phyloP scores from a whole-genome alignment of 2,329 filamentous ascomycete genomes.

The Cladobotryum mycophilum region DNA sequence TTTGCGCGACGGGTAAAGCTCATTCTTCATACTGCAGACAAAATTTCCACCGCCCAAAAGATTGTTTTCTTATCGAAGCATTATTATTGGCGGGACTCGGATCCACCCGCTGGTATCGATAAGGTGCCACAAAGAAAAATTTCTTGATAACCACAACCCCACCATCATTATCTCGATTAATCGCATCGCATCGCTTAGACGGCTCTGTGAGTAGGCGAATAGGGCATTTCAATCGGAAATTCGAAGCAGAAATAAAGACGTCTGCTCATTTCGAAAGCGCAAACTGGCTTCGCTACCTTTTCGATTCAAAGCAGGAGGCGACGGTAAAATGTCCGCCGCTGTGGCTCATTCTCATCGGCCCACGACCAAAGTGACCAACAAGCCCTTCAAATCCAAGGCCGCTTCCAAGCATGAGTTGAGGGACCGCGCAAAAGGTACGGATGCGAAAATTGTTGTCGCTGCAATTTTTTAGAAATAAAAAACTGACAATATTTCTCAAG shows the following conservation, averaged over 20 bases:
- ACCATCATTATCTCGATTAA: constrained; percentile 24
- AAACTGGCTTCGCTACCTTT: constrained; percentile 70
- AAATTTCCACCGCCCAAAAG: constrained; percentile 28
- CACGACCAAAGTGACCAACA: constrained; percentile 83
- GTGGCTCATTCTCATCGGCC: constrained; percentile 77
- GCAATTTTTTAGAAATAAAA: too few species aligned
- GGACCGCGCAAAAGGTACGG: constrained; percentile 72
- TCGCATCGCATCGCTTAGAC: constrained; percentile 1
- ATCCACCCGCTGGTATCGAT: constrained; percentile 26
- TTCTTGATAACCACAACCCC: constrained; percentile 34
- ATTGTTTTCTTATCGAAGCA: constrained; percentile 20
- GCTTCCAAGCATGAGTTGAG: constrained; percentile 82
- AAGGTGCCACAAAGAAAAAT: constrained; percentile 31
- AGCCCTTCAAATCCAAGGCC: constrained; percentile 88
- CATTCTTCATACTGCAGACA: constrained; percentile 19
- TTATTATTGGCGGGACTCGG: constrained; percentile 18
- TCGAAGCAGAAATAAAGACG: not conserved
- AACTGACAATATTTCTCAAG: constrained; percentile 34
- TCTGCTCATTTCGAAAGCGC: constrained; percentile 14
- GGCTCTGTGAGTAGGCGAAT: too few species aligned
- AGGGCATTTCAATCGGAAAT: not conserved
- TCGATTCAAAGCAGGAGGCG: constrained; percentile 77
- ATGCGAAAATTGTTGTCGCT: not conserved
- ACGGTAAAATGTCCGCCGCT: constrained; percentile 67
- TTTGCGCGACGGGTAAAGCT: constrained; percentile 3